Base-by-base conservation (phyloP, 495 filamentous ascomycete genomes). In the Xylaria acuta region DNA sequence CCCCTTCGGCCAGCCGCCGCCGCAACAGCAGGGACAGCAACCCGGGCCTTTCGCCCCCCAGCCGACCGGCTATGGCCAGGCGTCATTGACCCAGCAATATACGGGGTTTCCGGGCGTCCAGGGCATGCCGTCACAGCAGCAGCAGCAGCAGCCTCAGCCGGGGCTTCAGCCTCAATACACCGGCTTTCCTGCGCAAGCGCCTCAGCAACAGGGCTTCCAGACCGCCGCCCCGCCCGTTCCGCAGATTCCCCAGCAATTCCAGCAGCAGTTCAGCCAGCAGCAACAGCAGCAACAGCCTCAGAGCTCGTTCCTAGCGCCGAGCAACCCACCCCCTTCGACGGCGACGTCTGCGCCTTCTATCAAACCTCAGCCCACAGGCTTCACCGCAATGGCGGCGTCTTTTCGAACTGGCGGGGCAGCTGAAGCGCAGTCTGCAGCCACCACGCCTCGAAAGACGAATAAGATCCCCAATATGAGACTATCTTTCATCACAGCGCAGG, bases 391-490 rank as follows among this genome's bases (percentile, higher is more conserved):
- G 82, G 93, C 94, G 38, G 90, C 94, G 76, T 97, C 93, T 27
- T 97, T 97, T 84, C 88, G 90, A 74, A 84, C 86, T 47, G 85
- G 87, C 14, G 81, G 83, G 9, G 75, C 84, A 59, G 80, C 90
- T 51, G 86, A 90, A 43, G 82, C 87, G 1, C 73, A 82, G 67
- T 84, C 91, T 3, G 36, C 49, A 54, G 85, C 86, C 75, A 80
- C 84, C 30, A 80, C 80, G 72, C 72, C 86, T 25, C 81, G 86
- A 27, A 84, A 80, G 71, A 72, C 74, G 6, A 85, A 83, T 36
- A 95, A 90, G 82, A 97, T 99, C 63, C 97, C 97, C n/a, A 98
- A 92, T 77, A 96, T 98, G 68, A 86, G 97, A 59, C 84, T 99
- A 56, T 97, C 94, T 7, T 99, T 98, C 76, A 95, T 99, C 69